Evolutionary conservation across 2,329 filamentous ascomycete species (phyloP).

Genomic region (Aspergillus eucalypticola): DNA sequence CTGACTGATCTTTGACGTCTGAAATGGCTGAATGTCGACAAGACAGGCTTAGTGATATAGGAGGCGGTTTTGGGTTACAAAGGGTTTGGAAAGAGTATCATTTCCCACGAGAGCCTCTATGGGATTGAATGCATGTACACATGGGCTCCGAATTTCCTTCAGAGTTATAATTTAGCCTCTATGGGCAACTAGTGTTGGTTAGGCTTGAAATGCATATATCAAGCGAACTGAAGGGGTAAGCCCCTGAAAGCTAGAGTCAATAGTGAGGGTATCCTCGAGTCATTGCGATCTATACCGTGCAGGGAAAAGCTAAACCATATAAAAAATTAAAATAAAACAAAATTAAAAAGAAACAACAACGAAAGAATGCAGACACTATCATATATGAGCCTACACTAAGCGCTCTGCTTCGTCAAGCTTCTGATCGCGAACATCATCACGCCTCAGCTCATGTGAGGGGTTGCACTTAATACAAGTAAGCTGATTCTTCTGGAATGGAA

Average conservation of each 20-base stretch:
- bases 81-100: not conserved
- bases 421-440: too few relatives aligned
- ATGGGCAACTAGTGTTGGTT: not conserved
- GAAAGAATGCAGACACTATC: too few relatives aligned
- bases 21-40: not conserved
- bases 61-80: not conserved
- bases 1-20: not conserved
- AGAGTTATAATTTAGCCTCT: not conserved
- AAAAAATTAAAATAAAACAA: too few relatives aligned
- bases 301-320: not conserved
- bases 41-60: not conserved
- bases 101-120: not conserved
- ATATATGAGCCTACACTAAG: too few relatives aligned
- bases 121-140: not conserved
- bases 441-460: too few relatives aligned
- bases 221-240: not conserved
- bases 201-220: not conserved
- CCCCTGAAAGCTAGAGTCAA: not conserved
- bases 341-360: too few relatives aligned
- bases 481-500: too few relatives aligned
- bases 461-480: too few relatives aligned
- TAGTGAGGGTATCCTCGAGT: not conserved
- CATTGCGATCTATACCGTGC: not conserved
- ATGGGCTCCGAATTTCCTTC: not conserved
- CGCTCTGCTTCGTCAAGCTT: not conserved